Conservation (phyloP, 768 basidiomycete species). For the Ephemerocybe angulata region DNA sequence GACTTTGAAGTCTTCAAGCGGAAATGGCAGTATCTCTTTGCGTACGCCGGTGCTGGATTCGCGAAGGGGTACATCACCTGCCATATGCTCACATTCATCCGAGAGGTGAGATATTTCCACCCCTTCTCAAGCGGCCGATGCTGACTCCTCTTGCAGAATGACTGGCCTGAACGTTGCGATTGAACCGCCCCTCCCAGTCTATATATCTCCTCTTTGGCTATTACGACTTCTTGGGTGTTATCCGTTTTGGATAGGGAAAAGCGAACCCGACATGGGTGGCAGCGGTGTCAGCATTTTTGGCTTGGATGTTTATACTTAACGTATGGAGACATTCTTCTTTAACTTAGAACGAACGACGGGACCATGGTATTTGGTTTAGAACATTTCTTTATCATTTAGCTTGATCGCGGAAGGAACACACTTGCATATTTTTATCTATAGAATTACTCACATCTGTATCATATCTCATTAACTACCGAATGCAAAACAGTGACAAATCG, state of each 20-base stretch:
- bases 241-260: background rate
- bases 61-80: slow-evolving; percentile 78
- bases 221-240: background rate
- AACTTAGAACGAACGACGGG: background rate
- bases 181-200: slow-evolving; percentile 22
- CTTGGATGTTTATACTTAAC: background rate
- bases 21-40: slow-evolving; percentile 83
- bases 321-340: background rate
- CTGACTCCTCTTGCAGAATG: slow-evolving; percentile 36
- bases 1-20: slow-evolving; percentile 71
- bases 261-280: background rate
- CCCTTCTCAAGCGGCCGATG: background rate
- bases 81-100: slow-evolving; percentile 75
- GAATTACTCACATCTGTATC: background rate
- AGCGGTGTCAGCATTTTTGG: background rate
- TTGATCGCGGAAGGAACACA: background rate
- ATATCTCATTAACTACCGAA: background rate
- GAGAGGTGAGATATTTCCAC: slow-evolving; percentile 42
- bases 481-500: background rate
- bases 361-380: background rate
- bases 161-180: slow-evolving; percentile 47
- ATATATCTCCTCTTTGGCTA: background rate
- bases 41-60: slow-evolving; percentile 78
- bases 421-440: slow-evolving; percentile 1
- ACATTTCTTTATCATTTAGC: background rate